Conservation (phyloP, 768 basidiomycete genomes). For the Cantharellus anzutake region DNA sequence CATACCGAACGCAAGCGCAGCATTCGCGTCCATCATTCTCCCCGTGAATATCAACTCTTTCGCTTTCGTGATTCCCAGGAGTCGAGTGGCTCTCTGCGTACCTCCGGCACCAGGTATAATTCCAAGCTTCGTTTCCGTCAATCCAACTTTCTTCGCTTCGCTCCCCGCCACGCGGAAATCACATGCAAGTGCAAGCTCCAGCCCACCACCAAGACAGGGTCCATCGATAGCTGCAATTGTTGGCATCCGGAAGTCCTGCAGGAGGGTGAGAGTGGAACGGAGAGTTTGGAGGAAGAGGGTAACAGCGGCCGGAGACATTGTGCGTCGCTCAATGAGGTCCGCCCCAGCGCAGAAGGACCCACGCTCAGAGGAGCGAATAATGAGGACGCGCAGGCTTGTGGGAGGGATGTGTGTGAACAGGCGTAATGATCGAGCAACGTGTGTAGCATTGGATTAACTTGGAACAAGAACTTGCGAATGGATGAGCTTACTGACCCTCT, state of each 20-base stretch:
- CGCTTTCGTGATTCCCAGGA: slow-evolving; percentile 61
- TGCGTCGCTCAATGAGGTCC: slow-evolving; percentile 68
- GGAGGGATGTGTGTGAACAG: too few species aligned
- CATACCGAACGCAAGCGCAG: slow-evolving; percentile 56
- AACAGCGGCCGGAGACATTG: slow-evolving; percentile 60
- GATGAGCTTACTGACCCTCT: too few species aligned
- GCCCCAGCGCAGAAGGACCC: slow-evolving; percentile 85
- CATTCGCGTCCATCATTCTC: slow-evolving; percentile 39
- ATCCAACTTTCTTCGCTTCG: slow-evolving; percentile 61
- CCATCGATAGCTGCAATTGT: slow-evolving; percentile 89
- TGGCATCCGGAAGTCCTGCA: slow-evolving; percentile 70
- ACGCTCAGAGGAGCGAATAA: slow-evolving; percentile 60
- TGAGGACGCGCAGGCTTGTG: slow-evolving; percentile 50
- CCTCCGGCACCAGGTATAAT: slow-evolving; percentile 89
- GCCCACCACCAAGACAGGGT: slow-evolving; percentile 81
- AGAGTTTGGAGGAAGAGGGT: slow-evolving; percentile 60
- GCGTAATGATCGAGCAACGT: too few species aligned
- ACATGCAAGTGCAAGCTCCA: slow-evolving; percentile 74
- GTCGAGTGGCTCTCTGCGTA: slow-evolving; percentile 61
- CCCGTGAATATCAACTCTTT: slow-evolving; percentile 80
- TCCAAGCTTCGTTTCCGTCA: slow-evolving; percentile 60
- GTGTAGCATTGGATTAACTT: too few species aligned
- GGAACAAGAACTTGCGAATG: too few species aligned
- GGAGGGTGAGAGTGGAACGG: slow-evolving; percentile 44
- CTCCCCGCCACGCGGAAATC: slow-evolving; percentile 60